Base-by-base conservation (phyloP, 1,139 yeast genomes). In the Saccharomycopsis hybrid region DNA sequence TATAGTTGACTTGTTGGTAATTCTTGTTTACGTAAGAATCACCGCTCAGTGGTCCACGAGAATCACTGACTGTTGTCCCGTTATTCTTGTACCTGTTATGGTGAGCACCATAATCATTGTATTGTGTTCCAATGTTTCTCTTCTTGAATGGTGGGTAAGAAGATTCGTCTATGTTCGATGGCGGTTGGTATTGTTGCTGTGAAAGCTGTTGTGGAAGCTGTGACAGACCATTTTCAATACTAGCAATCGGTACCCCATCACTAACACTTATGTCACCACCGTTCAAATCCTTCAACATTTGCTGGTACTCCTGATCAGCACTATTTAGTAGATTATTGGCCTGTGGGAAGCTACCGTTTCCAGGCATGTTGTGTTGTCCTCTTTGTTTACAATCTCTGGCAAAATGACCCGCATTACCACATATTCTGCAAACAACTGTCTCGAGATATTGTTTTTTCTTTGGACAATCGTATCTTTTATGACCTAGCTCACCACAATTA, bases 361-460 rank as follows among this genome's bases (percentile, higher is more conserved):
- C 46, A 43, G 8, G 33, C 55, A 54, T 13, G 44, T 57, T 52
- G 29, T 66, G 57, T 52, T 69, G 67, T 30, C 49, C 41, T 33
- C 56, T 61, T 45, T 60, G 58, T 55, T 76, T 80, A 73, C 97
- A 92, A 67, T 92, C 97, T 53, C 90, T 73, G 0, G 95, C 89
- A 59, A 82, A 80, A 68, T 92, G 97, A 0, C 97, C 98, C 31
- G 77, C 71, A 49, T 77, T 77, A 2, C 95, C 95, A 73, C 97
- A 92, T 27, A 73, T 71, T 41, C 79, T 74, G 68, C 97, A 92
- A 25, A 83, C 76, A 45, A 90, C 72, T 49, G 71, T 74, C 7
- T 81, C 73, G 27, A 82, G 74, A 61, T 76, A 70, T 58, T 72
- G 74, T 59, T 67, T 74, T 59, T 69, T 71, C 55, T 71, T 69